Evolutionary conservation across 1,284 basidiomycete genomes (phyloP).

Genomic region (Gomphus bonarii): DNA sequence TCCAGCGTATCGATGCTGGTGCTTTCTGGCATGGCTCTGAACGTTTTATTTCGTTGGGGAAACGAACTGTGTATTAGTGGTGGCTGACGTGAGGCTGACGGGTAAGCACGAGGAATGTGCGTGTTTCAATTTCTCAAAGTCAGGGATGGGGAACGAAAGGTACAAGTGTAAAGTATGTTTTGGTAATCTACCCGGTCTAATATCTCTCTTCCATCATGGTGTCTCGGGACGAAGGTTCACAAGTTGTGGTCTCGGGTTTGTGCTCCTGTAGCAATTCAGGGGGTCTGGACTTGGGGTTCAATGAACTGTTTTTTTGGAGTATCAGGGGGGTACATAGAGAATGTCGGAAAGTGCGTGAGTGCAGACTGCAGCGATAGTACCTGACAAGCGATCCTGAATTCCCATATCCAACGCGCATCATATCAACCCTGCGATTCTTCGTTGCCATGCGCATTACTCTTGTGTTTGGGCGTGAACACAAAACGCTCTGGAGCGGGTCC

Average conservation of each 20-base stretch:
- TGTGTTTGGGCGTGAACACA: slow-evolving; percentile 67
- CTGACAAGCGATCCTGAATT: not conserved
- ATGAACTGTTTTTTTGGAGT: not conserved
- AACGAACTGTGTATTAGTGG: not conserved
- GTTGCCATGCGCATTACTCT: slow-evolving; percentile 50
- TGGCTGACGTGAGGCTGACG: not conserved
- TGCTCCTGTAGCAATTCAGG: not conserved
- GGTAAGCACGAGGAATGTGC: not conserved
- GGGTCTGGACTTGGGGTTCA: no score
- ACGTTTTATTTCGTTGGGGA: not conserved
- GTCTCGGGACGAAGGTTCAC: not conserved
- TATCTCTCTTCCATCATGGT: not conserved
- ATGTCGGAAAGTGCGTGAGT: not conserved
- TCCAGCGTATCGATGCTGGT: not conserved
- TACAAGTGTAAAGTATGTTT: not conserved
- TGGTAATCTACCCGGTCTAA: not conserved
- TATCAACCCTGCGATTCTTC: slow-evolving; percentile 40
- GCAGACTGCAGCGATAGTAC: not conserved
- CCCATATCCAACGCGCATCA: not conserved
- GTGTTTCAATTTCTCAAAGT: not conserved
- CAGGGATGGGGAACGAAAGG: not conserved
- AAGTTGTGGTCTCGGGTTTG: not conserved
- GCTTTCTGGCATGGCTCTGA: not conserved
- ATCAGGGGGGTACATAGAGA: not conserved
- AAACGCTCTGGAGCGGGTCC: slow-evolving; percentile 60